Evolutionary conservation across 2,329 filamentous ascomycete genomes (phyloP).

Genomic region (Aspergillus viridinutans): DNA sequence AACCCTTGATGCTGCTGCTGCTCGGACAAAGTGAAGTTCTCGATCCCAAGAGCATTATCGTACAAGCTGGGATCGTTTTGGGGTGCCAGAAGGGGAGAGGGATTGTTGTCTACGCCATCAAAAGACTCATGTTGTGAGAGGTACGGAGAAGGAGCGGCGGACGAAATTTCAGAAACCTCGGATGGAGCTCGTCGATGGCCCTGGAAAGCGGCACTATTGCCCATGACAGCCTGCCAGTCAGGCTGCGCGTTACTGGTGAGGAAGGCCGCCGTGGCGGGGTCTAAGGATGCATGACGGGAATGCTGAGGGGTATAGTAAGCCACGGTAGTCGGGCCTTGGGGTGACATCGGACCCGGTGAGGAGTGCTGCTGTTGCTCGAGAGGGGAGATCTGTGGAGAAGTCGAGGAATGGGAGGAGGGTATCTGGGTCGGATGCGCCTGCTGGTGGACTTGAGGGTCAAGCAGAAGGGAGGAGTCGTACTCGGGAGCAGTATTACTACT

Average conservation of each 20-base stretch:
- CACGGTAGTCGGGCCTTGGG: conserved; percentile 51
- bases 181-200: conserved; percentile 80
- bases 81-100: conserved; percentile 75
- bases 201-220: conserved; percentile 60
- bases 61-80: conserved; percentile 68
- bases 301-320: conserved; percentile 52
- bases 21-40: conserved; percentile 75
- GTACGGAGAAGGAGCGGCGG: conserved; percentile 78
- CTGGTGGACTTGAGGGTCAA: conserved; percentile 39
- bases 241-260: conserved; percentile 47
- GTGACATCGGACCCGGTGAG: conserved; percentile 52
- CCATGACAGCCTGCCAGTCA: conserved; percentile 56
- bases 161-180: conserved; percentile 89
- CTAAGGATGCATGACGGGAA: conserved; percentile 58
- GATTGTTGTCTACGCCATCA: conserved; percentile 64
- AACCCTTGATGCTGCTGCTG: conserved; percentile 46
- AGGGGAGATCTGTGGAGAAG: conserved; percentile 54
- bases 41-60: conserved; percentile 72
- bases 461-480: conserved; percentile 36
- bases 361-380: conserved; percentile 50
- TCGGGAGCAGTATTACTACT: conserved; percentile 29
- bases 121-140: conserved; percentile 74
- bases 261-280: conserved; percentile 58
- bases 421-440: conserved; percentile 36
- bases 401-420: conserved; percentile 48